Conservation (phyloP, 192 early-diverging fungal genomes). For the Chytriomyces hyalinus region DNA sequence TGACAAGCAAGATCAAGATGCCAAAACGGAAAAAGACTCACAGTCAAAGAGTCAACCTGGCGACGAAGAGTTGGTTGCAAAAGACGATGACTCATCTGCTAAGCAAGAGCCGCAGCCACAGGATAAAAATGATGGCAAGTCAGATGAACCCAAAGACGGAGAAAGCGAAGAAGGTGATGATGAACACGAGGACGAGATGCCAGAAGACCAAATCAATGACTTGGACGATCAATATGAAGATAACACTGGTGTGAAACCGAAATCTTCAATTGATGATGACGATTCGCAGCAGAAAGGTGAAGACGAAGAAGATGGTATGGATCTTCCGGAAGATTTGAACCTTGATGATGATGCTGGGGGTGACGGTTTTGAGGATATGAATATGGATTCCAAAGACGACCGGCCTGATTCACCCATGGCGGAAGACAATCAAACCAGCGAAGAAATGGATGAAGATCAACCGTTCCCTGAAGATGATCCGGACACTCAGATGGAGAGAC, state of each 20-base stretch:
- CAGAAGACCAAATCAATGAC: conserved; percentile 45
- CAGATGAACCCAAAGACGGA: conserved; percentile 53
- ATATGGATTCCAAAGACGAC: conserved; percentile 47
- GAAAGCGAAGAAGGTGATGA: conserved; percentile 50
- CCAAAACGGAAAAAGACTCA: conserved; percentile 69
- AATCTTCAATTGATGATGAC: conserved; percentile 35
- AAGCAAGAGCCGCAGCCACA: conserved; percentile 50
- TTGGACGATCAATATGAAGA: conserved; percentile 55
- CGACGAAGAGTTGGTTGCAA: conserved; percentile 52
- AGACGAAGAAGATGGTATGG: conserved; percentile 71
- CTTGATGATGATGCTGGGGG: conserved; percentile 64
- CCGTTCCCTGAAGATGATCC: conserved; percentile 52
- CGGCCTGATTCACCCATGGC: conserved; percentile 48
- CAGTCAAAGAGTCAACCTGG: conserved; percentile 42
- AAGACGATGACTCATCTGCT: conserved; percentile 54
- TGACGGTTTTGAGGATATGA: conserved; percentile 57
- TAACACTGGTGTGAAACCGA: conserved; percentile 51
- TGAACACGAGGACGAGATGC: conserved; percentile 44
- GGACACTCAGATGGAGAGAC: conserved; percentile 36
- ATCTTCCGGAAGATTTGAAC: conserved; percentile 80
- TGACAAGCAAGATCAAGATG: conserved; percentile 57
- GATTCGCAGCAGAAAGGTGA: conserved; percentile 48
- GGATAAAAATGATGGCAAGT: conserved; percentile 48
- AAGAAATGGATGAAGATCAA: conserved; percentile 48
- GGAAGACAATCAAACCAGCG: conserved; percentile 22